These are phyloP conservation scores for Amesomyces nigricolor DNA, from an alignment of 2,329 filamentous ascomycete species.

Conservation along the genomic window DNA sequence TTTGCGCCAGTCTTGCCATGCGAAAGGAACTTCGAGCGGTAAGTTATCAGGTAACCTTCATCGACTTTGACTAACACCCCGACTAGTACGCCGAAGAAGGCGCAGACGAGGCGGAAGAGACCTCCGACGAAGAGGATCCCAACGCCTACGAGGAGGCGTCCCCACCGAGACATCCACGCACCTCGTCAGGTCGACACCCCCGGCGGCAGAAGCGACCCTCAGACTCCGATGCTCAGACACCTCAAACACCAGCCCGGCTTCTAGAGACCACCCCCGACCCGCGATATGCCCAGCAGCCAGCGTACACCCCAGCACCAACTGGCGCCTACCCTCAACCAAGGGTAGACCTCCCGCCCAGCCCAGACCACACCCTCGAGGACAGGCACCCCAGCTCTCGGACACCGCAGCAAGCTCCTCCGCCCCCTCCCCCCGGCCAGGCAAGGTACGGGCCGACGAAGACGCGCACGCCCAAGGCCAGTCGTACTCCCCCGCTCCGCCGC, in stretches of 20 bases:
- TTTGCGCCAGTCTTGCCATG: constrained; percentile 48
- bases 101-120: constrained; percentile 26
- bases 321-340: background rate
- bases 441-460: constrained; percentile 28
- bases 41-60: background rate
- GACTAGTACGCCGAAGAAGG: constrained; percentile 28
- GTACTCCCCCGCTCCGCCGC: constrained; percentile 8
- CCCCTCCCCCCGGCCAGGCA: constrained; percentile 33
- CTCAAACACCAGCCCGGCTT: background rate
- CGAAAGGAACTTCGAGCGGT: constrained; percentile 42
- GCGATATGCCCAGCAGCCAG: background rate
- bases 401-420: constrained; percentile 27
- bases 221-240: constrained; percentile 2
- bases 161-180: constrained; percentile 8
- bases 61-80: constrained; percentile 1
- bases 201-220: constrained; percentile 6
- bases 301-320: background rate
- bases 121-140: constrained; percentile 28
- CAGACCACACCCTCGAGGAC: constrained; percentile 5
- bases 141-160: background rate
- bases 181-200: background rate
- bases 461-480: constrained; percentile 5
- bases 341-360: background rate
- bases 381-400: constrained; percentile 15
- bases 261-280: background rate